phyloP scores from a whole-genome alignment of 441 rosid genomes.

The Eruca vesicaria region DNA sequence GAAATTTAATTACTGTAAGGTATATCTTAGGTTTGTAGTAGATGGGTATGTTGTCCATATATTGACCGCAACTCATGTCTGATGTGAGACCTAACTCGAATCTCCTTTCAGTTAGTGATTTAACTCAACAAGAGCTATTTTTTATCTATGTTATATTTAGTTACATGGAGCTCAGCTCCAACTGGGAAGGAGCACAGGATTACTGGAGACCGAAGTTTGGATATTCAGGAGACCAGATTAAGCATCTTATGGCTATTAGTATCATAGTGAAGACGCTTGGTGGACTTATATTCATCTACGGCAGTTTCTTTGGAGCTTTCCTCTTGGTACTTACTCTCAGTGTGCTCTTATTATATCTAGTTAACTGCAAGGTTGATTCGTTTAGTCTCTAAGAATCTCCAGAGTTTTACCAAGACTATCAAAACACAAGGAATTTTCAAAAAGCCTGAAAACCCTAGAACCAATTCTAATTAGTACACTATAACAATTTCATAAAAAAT shows the following conservation, averaged over 20 bases:
- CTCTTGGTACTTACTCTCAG: conserved; percentile 19
- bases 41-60: neutral
- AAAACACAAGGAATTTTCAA: neutral
- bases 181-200: conserved; percentile 23
- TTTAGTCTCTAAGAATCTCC: neutral
- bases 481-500: neutral
- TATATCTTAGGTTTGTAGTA: neutral
- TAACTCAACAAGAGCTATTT: neutral
- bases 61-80: neutral
- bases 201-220: conserved; percentile 34
- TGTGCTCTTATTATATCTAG: neutral
- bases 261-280: conserved; percentile 30
- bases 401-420: neutral
- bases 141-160: neutral
- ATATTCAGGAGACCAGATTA: conserved; percentile 32
- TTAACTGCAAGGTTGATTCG: neutral
- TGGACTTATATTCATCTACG: conserved; percentile 34
- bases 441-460: neutral
- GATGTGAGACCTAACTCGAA: neutral
- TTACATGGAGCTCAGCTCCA: conserved; percentile 25
- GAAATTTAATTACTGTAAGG: neutral
- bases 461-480: neutral
- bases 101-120: neutral
- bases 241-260: conserved; percentile 29
- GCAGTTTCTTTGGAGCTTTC: conserved; percentile 39